Evolutionary conservation across 805 yeast genomes (phyloP).

Genomic region (Saturnispora gosingensis): DNA sequence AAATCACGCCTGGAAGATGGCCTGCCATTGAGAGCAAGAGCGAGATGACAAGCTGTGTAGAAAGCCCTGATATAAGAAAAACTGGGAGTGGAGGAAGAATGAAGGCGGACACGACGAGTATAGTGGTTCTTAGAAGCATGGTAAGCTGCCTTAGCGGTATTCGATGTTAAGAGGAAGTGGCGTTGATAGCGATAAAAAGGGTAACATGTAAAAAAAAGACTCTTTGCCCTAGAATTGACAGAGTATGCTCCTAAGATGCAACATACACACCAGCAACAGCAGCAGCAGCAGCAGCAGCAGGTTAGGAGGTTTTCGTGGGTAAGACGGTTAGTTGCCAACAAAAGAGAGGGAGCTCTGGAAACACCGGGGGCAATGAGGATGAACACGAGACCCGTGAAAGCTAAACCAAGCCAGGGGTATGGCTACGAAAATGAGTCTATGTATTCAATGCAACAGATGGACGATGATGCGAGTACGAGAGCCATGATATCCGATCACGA

Average conservation of each 20-base stretch:
- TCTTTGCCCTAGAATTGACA: background rate
- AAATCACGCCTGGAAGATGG: constrained; percentile 42
- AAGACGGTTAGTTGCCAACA: background rate
- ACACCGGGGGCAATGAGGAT: background rate
- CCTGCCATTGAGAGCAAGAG: constrained; percentile 38
- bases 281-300: background rate
- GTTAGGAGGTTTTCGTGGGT: constrained; percentile 6
- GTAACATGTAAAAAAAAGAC: too few relatives aligned
- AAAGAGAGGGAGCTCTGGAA: background rate
- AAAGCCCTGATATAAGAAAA: constrained; percentile 51
- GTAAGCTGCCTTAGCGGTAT: background rate
- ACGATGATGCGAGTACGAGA: constrained; percentile 32
- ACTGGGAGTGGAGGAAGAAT: constrained; percentile 73
- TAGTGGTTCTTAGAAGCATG: background rate
- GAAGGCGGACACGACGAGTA: constrained; percentile 50
- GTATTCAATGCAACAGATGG: background rate
- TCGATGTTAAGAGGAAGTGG: background rate
- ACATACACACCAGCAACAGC: constrained; percentile 7
- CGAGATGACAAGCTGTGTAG: constrained; percentile 40
- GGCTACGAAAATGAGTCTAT: background rate
- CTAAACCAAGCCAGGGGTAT: background rate
- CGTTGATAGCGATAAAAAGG: background rate
- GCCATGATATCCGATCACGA: constrained; percentile 31
- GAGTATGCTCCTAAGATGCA: background rate
- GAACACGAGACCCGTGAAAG: background rate